Base-by-base conservation (phyloP, 1,139 yeast genomes). In the Yamadazyma oceani region DNA sequence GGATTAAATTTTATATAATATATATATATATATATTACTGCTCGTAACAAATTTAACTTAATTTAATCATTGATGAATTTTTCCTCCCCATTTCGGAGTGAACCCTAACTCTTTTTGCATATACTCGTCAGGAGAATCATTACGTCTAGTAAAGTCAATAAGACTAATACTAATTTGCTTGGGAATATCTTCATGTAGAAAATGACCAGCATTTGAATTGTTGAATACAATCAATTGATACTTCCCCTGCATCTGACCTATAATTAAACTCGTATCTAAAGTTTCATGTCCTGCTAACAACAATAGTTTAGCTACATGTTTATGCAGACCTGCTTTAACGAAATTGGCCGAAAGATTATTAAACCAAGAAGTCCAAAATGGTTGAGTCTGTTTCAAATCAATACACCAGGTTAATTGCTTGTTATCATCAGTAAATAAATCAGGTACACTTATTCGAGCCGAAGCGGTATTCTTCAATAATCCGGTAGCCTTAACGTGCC, bases 211-310 rank as follows among this genome's bases (percentile, higher is more conserved):
- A 26, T 79, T 52, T 2, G 64, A 60, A 42, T 82, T 53, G 44
- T 78, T 82, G 58, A 89, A 84, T 3, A 89, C 95, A 12, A 87
- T 81, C 33, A 92, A 70, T 59, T 92, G 98, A 58, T 85, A 92
- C 55, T 86, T 88, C 0, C 95, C 94, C 62, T 90, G 97, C 98
- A 92, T 92, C 61, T 94, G 98, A 0, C 97, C 98, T 40, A 92
- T 82, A 57, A 89, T 88, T 30, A 92, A 66, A 32, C 77, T 76
- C 45, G 84, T 88, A 60, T 94, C 98, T 21, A 94, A 67, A 8
- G 87, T 79, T 53, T 92, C 97, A 41, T 90, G 86, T 3, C 96
- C 95, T 0, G 97, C 95, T n/a, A 92, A 62, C 1, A 92, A 72
- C 32, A 92, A 69, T 38, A 92, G 53, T 51, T 88, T 84, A 1